Percentiles rank a stretch among this genome's conserved stretches.
phyloP scores from a whole-genome alignment of 495 filamentous ascomycete species.

The Evernia prunastri region DNA sequence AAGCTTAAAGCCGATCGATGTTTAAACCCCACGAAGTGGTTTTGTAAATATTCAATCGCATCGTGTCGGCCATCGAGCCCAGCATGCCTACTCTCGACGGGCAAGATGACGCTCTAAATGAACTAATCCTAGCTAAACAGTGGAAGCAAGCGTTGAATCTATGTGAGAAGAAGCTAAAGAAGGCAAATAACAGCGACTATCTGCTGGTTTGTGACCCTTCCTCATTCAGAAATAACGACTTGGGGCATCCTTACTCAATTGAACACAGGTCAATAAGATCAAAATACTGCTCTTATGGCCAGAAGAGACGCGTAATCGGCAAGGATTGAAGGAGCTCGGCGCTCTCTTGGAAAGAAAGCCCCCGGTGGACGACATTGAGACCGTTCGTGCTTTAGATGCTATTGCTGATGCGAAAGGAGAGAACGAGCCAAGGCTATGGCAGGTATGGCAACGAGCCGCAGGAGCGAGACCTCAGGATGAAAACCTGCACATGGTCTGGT shows the following conservation, averaged over 20 bases:
- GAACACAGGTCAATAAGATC: constrained; percentile 47
- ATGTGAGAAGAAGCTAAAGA: constrained; percentile 55
- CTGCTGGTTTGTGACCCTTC: constrained; percentile 14
- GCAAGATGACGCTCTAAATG: constrained; percentile 52
- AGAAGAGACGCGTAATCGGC: constrained; percentile 39
- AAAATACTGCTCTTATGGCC: constrained; percentile 41
- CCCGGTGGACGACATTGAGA: constrained; percentile 45
- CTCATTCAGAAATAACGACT: neutral
- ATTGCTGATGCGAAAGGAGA: constrained; percentile 35
- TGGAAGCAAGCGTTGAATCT: constrained; percentile 54
- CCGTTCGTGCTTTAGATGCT: constrained; percentile 39
- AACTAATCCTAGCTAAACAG: constrained; percentile 51
- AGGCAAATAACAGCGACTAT: constrained; percentile 44
- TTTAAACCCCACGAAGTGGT: neutral
- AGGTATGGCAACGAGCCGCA: constrained; percentile 51
- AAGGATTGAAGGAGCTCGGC: constrained; percentile 44
- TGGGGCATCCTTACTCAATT: neutral
- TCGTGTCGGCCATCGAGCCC: neutral
- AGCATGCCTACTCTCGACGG: constrained; percentile 41
- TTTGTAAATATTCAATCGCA: neutral
- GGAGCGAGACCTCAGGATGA: constrained; percentile 46
- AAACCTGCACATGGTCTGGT: constrained; percentile 50
- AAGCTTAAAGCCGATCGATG: neutral
- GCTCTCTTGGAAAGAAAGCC: constrained; percentile 42
- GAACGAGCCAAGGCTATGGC: constrained; percentile 30